phyloP scores from a whole-genome alignment of 2,329 filamentous ascomycete species.

The Botrytis deweyae region DNA sequence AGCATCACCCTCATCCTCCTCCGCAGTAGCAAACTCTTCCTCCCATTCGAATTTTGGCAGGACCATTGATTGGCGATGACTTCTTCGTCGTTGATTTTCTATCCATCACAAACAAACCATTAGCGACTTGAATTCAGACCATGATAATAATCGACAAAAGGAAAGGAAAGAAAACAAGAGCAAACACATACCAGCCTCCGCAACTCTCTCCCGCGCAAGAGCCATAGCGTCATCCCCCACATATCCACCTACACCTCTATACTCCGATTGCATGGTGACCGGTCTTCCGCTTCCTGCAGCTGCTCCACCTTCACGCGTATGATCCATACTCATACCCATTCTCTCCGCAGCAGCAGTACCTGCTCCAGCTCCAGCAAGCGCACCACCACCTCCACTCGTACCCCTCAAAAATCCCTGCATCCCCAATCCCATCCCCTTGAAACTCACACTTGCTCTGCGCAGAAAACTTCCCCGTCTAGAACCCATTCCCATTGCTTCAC shows the following conservation, averaged over 20 bases:
- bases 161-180: neutral
- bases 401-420: neutral
- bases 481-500: neutral
- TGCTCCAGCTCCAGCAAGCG: accelerated
- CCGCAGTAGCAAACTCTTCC: neutral
- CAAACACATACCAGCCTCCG: neutral
- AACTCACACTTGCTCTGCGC: neutral
- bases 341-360: neutral
- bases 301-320: neutral
- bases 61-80: neutral
- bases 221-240: neutral
- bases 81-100: neutral
- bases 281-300: neutral
- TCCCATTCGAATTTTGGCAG: conserved; percentile 6
- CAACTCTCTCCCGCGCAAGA: neutral
- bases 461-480: neutral
- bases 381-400: too few relatives aligned
- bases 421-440: neutral
- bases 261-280: neutral
- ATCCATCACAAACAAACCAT: too few relatives aligned
- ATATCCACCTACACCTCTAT: neutral
- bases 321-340: neutral
- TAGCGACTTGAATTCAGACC: too few relatives aligned
- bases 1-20: neutral
- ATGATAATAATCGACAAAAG: too few relatives aligned